A percentile compares a stretch with the other conserved stretches of the same genome.
These are phyloP conservation scores for Penicillium maclennaniae DNA, from an alignment of 495 filamentous ascomycete genomes.

Conservation along the genomic window DNA sequence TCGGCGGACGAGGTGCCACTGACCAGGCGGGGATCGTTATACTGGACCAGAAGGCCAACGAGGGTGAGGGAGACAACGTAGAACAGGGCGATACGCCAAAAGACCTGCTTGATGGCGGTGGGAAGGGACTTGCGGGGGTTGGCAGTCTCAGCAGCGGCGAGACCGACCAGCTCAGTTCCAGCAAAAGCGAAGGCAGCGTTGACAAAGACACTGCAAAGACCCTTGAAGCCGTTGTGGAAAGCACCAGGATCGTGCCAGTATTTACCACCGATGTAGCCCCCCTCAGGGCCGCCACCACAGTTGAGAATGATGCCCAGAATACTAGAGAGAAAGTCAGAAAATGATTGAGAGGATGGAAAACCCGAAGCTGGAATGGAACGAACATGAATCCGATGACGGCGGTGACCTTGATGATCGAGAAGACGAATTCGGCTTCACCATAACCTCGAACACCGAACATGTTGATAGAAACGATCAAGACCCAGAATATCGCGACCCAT, in stretches of 20 bases:
- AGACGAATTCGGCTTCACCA: constrained; percentile 87
- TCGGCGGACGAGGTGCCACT: constrained; percentile 53
- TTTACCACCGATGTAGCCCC: constrained; percentile 76
- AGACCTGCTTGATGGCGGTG: constrained; percentile 86
- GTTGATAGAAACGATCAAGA: constrained; percentile 73
- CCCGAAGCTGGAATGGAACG: constrained; percentile 25
- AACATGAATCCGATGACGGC: constrained; percentile 88
- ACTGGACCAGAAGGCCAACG: constrained; percentile 72
- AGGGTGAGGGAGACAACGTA: constrained; percentile 73
- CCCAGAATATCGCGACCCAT: constrained; percentile 82
- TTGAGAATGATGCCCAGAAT: constrained; percentile 77
- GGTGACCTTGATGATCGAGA: constrained; percentile 79
- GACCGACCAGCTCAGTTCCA: constrained; percentile 89
- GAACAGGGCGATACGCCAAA: constrained; percentile 91
- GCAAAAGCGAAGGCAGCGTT: constrained; percentile 90
- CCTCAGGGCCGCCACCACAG: constrained; percentile 70
- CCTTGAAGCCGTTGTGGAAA: constrained; percentile 91
- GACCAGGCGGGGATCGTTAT: constrained; percentile 58
- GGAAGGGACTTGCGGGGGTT: constrained; percentile 86
- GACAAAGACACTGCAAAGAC: constrained; percentile 89
- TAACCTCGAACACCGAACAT: constrained; percentile 83
- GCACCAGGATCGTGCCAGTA: constrained; percentile 86
- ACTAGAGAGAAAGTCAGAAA: constrained; percentile 34
- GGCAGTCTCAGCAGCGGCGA: constrained; percentile 82
- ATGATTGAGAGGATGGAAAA: neutral